Base-by-base conservation (phyloP, 129 eudicot genomes). In the Lonicera japonica region DNA sequence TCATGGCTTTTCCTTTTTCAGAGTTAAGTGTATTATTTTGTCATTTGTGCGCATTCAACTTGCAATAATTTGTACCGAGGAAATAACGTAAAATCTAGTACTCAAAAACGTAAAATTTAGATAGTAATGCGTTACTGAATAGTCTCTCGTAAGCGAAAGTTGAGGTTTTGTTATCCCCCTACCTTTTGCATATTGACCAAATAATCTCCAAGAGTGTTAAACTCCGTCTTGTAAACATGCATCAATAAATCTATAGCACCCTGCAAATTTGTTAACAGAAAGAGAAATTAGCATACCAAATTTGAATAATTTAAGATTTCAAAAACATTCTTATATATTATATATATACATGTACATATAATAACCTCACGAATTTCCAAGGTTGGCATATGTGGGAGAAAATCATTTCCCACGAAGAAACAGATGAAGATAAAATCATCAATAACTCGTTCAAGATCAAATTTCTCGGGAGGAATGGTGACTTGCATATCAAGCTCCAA, bases 351-450 rank as follows among this genome's bases (percentile, higher is more conserved):
- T 25, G 57, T 11, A 4, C 39, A n/a, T n/a, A n/a, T n/a, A n/a
- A n/a, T n/a, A 45, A 86, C 95, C 95, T 87, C 95, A 16, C 67
- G 81, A 17, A 87, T 77, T 50, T 80, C 85, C 57, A 87, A 51
- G 1, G 79, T 65, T 0, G 95, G 95, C 85, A 87, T 77, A 12
- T 64, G 95, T 0, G 95, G 95, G 0, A 87, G 43, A 56, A 87
- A 87, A 62, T 87, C 90, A 67, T 83, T 87, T 17, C 90, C 95
- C 24, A 66, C 79, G 38, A 80, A 87, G 46, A 87, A 80, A 59
- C 95, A 78, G 0, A 80, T 59, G 58, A 83, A 87, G 5, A 87
- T 62, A 19, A 87, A 87, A 56, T 87, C 95, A 18, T 87, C 95
- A 5, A 87, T 54, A 5, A 74, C 5, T 11, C 90, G 40, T 54